A percentile compares a stretch with the other conserved stretches of the same genome.
Evolutionary conservation across 345 rosid genomes (phyloP).

Genomic region (Euphorbia pulcherrima): DNA sequence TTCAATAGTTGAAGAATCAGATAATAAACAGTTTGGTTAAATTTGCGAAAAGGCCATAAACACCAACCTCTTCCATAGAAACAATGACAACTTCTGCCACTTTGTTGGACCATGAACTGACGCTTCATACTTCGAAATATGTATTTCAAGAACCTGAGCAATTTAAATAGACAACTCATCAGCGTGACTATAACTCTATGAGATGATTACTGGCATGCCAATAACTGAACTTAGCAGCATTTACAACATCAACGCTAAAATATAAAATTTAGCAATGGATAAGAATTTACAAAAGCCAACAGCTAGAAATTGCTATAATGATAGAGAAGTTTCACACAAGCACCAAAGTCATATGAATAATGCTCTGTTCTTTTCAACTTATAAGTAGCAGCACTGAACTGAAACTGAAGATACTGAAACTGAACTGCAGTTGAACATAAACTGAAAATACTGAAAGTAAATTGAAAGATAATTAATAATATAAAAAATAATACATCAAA

Average conservation of each 20-base stretch:
- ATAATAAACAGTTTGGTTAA: not conserved
- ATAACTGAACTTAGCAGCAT: not conserved
- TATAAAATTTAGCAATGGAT: not conserved
- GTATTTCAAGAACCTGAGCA: conserved; percentile 40
- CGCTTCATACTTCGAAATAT: conserved; percentile 38
- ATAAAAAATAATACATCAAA: too few species aligned
- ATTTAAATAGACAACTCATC: not conserved
- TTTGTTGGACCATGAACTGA: conserved; percentile 43
- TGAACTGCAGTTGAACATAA: too few species aligned
- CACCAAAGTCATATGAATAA: not conserved
- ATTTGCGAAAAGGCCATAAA: not conserved
- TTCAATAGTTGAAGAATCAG: not conserved
- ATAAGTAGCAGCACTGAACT: too few species aligned
- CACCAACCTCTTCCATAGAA: conserved; percentile 27
- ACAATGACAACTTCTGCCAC: conserved; percentile 44
- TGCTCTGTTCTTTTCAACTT: too few species aligned
- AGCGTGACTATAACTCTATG: not conserved
- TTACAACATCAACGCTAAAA: not conserved
- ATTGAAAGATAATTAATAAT: too few species aligned
- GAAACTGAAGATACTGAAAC: too few species aligned
- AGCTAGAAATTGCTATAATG: too few species aligned
- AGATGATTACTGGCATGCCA: not conserved
- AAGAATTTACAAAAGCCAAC: not conserved
- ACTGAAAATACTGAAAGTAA: too few species aligned
- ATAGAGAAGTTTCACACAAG: too few species aligned